phyloP scores from a whole-genome alignment of 495 filamentous ascomycete genomes.

The Aspergillus incahuasiensis region DNA sequence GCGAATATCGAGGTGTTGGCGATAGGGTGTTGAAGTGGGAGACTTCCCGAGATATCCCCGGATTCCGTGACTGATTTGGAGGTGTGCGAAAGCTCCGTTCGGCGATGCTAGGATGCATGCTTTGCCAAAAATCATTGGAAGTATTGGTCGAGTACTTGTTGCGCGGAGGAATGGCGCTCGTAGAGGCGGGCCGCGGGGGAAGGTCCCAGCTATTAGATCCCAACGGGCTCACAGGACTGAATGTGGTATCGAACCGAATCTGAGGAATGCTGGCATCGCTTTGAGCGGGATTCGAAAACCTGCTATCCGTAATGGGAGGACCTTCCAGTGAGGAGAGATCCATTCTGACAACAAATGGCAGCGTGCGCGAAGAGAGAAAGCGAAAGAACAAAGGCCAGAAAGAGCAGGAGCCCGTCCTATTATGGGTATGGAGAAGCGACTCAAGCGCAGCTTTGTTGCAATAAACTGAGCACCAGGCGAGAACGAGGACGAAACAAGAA shows the following conservation, averaged over 20 bases:
- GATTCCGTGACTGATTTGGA: neutral
- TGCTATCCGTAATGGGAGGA: conserved; percentile 25
- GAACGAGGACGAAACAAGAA: conserved; percentile 17
- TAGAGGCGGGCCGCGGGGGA: conserved; percentile 19
- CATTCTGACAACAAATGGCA: conserved; percentile 13
- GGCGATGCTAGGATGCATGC: neutral
- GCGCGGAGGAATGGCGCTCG: conserved; percentile 9
- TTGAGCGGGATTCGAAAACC: conserved; percentile 7
- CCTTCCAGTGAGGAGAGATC: conserved; percentile 40
- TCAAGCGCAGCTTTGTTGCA: neutral
- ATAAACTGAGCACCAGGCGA: conserved; percentile 1
- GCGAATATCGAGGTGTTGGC: neutral
- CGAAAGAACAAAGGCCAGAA: neutral
- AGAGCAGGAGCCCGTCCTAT: neutral
- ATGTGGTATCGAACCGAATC: conserved; percentile 6
- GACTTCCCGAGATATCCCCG: neutral
- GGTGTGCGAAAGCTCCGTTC: neutral
- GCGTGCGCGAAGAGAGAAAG: neutral
- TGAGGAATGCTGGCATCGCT: conserved; percentile 4
- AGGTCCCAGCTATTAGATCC: conserved; percentile 1
- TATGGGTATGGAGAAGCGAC: neutral
- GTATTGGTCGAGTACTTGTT: conserved; percentile 5
- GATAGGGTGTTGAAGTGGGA: neutral
- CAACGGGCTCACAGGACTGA: conserved; percentile 5
- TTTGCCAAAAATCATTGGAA: conserved; percentile 4